Percentiles rank a stretch among this genome's conserved stretches.
Conservation (phyloP, 495 filamentous ascomycete genomes). For the Extremus antarcticus region DNA sequence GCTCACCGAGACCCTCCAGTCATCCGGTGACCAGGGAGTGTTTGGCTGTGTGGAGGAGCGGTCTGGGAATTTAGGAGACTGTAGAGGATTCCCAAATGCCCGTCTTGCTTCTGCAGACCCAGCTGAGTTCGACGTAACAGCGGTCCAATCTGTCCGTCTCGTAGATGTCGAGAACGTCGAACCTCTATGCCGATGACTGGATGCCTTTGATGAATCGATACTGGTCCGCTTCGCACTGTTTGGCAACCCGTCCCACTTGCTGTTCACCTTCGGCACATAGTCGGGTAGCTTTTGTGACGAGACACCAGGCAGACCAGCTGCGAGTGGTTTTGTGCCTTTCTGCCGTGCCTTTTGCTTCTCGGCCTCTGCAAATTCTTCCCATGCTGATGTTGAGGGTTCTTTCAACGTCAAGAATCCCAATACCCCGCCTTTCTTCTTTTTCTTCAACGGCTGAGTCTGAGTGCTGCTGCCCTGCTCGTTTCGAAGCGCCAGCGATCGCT, state of each 20-base stretch:
- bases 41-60: background rate
- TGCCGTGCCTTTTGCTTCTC: slow-evolving; percentile 26
- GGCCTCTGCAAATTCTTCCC: slow-evolving; percentile 28
- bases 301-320: slow-evolving; percentile 19
- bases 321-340: slow-evolving; percentile 11
- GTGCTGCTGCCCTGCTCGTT: background rate
- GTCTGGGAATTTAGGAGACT: background rate
- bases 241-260: slow-evolving; percentile 41
- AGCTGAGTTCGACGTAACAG: background rate
- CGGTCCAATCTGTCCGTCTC: background rate
- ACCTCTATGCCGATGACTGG: background rate
- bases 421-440: slow-evolving; percentile 26
- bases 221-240: slow-evolving; percentile 23
- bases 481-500: background rate
- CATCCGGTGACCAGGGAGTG: background rate
- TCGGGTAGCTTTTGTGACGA: slow-evolving; percentile 34
- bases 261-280: slow-evolving; percentile 38
- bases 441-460: background rate
- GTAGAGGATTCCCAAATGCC: background rate
- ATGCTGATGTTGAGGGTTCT: slow-evolving; percentile 29
- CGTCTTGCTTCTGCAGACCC: background rate
- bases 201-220: background rate
- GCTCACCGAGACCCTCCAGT: background rate
- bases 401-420: slow-evolving; percentile 29
- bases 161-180: background rate